Evolutionary conservation across 495 filamentous ascomycete genomes (phyloP), one percentile per base, ranked within the genome.

Genomic region (Penicillium lividum): DNA sequence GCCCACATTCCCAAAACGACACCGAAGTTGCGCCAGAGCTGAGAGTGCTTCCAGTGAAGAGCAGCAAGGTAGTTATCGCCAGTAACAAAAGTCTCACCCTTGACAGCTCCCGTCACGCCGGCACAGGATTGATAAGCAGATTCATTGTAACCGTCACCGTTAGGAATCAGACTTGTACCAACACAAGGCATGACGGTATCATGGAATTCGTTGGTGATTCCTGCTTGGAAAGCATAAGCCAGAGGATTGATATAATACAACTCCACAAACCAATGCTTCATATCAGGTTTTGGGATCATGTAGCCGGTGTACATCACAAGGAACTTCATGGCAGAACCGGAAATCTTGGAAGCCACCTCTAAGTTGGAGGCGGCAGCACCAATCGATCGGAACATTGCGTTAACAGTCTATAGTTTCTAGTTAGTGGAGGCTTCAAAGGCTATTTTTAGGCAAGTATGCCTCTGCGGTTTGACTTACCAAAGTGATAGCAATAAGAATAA

Each of bases 221-320:
- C 78, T 6, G 79, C 84, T 60, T 91, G 87, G 58, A 90, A 92
- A 0, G 81, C 81, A 63, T 91, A 95, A 0, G 82, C 73, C 5
- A 92, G 68, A 0, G 91, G 91, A 62, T 92, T 86, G 53, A 91
- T 77, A 65, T 81, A 88, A 51, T 80, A 81, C 3, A 93, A 64
- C 86, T 89, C 92, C 7, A 79, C 76, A 61, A 92, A 87, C 91
- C 91, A 96, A 0, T 83, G 80, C 56, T 85, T 80, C 82, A 93
- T 88, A 42, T 83, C 70, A 0, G 73, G 75, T 7, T 84, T 84
- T 1, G 86, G 82, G 47, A 94, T 88, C 50, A 90, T 78, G 68
- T 74, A 74, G 8, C 72, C 79, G 36, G 63, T 64, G 40, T 74
- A 96, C 51, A 93, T 85, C 55, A 93, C 44, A 67, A 55, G 62